Conservation (phyloP, 176 grass and related monocot genomes). For the Zea luxurians region DNA sequence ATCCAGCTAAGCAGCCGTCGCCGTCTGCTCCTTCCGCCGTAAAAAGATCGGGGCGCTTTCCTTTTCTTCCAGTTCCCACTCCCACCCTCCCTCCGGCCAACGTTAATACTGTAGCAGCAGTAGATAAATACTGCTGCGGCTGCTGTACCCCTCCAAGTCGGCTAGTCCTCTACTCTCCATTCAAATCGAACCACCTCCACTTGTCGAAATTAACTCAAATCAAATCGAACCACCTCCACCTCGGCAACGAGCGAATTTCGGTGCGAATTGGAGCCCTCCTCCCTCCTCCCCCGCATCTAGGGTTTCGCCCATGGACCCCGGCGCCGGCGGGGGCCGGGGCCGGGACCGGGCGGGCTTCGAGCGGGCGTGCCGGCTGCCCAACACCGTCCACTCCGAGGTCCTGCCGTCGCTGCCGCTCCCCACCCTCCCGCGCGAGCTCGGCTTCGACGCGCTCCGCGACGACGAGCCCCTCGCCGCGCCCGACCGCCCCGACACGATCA, state of each 20-base stretch:
- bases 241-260: background rate
- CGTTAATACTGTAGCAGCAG: too few species aligned
- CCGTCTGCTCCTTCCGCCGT: too few species aligned
- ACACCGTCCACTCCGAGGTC: conserved; percentile 83
- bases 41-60: too few species aligned
- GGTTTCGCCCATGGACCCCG: conserved; percentile 37
- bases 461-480: conserved; percentile 49
- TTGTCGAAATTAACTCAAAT: conserved; percentile 1
- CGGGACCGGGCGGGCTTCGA: conserved; percentile 51
- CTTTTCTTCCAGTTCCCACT: too few species aligned
- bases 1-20: too few species aligned
- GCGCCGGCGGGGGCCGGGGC: background rate
- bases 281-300: conserved; percentile 32
- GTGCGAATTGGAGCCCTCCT: background rate
- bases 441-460: conserved; percentile 45
- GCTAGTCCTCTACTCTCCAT: background rate
- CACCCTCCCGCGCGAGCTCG: conserved; percentile 63
- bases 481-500: conserved; percentile 75
- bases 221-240: background rate
- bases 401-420: conserved; percentile 72
- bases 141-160: too few species aligned
- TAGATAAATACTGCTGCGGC: too few species aligned
- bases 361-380: conserved; percentile 77
- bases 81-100: too few species aligned
- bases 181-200: background rate